Evolutionary conservation across 768 basidiomycete genomes (phyloP), one percentile per base, ranked within the genome.

Genomic region (Lentinula sp.): DNA sequence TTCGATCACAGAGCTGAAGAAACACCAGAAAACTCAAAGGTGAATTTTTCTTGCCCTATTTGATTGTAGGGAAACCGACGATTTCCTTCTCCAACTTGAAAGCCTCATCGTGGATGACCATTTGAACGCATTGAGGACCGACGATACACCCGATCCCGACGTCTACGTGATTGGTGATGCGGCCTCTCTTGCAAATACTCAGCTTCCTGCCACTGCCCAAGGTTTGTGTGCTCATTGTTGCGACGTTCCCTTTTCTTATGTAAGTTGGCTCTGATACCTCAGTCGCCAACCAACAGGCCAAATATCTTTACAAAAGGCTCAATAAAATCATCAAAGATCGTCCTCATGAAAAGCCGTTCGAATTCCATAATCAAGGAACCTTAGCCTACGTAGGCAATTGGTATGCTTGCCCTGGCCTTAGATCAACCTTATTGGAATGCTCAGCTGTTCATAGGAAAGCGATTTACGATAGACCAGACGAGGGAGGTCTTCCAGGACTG

Each of bases 161-260:
- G 85, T 95, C 0, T 94, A 82, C 78, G 91, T 86, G 2, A 87
- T 95, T 59, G 93, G 93, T 4, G 93, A 95, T 68, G 84, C 88
- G 43, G 84, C 85, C 1, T 79, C 76, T 46, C 81, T 88, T 54
- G 78, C 82, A 37, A 80, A 75, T 46, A 75, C 75, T 23, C 75
- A 79, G 43, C 75, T 94, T 9, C 92, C 93, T 10, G 91, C 93
- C 1, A 95, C 93, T 16, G 91, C 93, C 3, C 93, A 95, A 82
- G 89, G 87, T 80, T 5, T 13, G 70, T 62, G 10, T n/a, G 34
- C 10, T 76, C 5, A 42, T 15, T 2, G 28, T 21, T 28, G 60
- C 65, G 9, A n/a, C 23, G 34, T 59, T 51, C 8, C 62, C 51
- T 65, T 56, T 18, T 51, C 61, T 31, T 58, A 62, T 1, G 6